Evolutionary conservation across 2,329 filamentous ascomycete genomes (phyloP).

Genomic region (Pseudogymnoascus sp.): DNA sequence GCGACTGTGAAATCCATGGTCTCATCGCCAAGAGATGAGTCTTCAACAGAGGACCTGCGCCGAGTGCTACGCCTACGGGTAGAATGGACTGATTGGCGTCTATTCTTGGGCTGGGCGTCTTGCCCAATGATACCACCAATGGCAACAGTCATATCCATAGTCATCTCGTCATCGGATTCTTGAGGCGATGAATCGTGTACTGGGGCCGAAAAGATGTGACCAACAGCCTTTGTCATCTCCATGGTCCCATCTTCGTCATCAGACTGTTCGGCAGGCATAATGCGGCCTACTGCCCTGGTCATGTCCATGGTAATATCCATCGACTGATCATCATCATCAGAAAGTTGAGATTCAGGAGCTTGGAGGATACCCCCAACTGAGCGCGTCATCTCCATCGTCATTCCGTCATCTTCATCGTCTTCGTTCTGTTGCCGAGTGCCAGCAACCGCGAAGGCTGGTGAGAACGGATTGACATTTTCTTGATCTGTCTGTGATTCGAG

Average conservation of each 20-base stretch:
- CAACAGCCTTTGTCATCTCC: conserved; percentile 41
- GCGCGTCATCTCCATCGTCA: conserved; percentile 42
- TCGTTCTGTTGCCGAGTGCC: conserved; percentile 15
- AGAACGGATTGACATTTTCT: conserved; percentile 42
- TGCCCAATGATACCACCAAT: conserved; percentile 43
- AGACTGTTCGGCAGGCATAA: conserved; percentile 40
- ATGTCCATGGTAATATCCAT: conserved; percentile 83
- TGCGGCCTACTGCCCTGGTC: conserved; percentile 72
- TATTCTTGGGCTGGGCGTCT: conserved; percentile 18
- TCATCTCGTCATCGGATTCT: conserved; percentile 19
- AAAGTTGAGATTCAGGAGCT: not conserved
- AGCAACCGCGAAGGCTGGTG: conserved; percentile 20
- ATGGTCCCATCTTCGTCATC: conserved; percentile 33
- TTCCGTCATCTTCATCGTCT: conserved; percentile 25
- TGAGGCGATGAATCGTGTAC: not conserved
- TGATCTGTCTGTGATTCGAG: conserved; percentile 33
- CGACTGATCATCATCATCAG: conserved; percentile 30
- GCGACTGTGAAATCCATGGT: conserved; percentile 50
- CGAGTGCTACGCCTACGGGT: conserved; percentile 30
- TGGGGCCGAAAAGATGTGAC: conserved; percentile 16
- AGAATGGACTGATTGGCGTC: conserved; percentile 26
- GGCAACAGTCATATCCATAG: conserved; percentile 47
- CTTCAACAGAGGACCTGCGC: conserved; percentile 28
- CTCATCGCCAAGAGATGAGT: conserved; percentile 27
- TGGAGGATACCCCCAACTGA: conserved; percentile 27